Conservation (phyloP, 73 alveolate genomes). For the Paramecium primaurelia region DNA sequence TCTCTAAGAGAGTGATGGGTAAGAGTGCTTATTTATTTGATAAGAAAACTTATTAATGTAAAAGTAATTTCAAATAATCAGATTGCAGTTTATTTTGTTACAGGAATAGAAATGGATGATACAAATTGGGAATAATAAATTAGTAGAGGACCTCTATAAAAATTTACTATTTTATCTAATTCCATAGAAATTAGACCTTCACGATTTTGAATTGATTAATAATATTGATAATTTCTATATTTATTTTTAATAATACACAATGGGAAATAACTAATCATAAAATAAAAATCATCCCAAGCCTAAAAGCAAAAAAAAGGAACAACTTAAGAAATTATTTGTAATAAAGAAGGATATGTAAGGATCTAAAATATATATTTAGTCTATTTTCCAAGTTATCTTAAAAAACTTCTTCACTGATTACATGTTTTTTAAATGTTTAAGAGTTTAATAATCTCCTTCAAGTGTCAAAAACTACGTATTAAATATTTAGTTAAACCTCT, state of each 20-base stretch:
- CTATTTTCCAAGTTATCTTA: background rate
- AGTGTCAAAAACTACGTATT: background rate
- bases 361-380: background rate
- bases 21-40: background rate
- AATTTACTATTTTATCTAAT: background rate
- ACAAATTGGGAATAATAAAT: background rate
- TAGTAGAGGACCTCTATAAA: background rate
- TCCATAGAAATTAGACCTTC: constrained; percentile 34
- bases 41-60: constrained; percentile 25
- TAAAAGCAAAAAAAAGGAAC: background rate
- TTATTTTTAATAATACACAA: background rate
- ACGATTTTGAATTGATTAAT: background rate
- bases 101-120: constrained; percentile 32
- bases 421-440: background rate
- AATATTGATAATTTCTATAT: background rate
- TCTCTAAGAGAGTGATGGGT: constrained; percentile 44
- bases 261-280: background rate
- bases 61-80: background rate
- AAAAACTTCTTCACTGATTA: background rate
- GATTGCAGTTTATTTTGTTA: background rate
- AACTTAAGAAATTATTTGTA: background rate
- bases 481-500: background rate
- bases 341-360: background rate
- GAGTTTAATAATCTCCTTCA: background rate
- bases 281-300: background rate